Percentiles rank a stretch among this genome's conserved stretches.
These are phyloP conservation scores for Tricholoma furcatifolium DNA, from an alignment of 768 basidiomycete species.

Conservation along the genomic window DNA sequence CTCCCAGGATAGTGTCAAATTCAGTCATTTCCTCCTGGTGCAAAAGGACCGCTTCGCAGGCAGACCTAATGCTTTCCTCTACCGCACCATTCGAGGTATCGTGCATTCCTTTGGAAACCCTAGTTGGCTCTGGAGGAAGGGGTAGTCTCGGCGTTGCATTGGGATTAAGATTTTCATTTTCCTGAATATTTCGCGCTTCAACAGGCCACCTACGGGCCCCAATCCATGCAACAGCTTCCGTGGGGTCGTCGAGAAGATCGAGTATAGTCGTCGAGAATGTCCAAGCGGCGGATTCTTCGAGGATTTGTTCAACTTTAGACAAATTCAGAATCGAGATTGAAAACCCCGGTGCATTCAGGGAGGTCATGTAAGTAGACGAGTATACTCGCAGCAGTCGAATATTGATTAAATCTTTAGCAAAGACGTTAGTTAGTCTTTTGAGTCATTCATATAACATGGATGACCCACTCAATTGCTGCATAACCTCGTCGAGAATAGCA, in stretches of 20 bases:
- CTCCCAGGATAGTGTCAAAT: conserved; percentile 60
- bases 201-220: conserved; percentile 31
- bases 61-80: conserved; percentile 30
- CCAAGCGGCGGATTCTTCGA: conserved; percentile 5
- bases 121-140: background rate
- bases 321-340: conserved; percentile 52
- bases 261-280: conserved; percentile 20
- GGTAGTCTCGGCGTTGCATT: background rate
- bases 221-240: conserved; percentile 41
- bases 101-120: background rate
- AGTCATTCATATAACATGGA: background rate
- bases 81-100: conserved; percentile 16
- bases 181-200: background rate
- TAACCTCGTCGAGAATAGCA: conserved; percentile 43
- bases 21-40: conserved; percentile 52
- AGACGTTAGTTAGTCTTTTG: background rate
- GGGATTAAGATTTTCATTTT: background rate
- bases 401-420: conserved; percentile 22
- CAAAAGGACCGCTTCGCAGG: conserved; percentile 40
- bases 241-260: conserved; percentile 40
- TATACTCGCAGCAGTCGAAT: conserved; percentile 43
- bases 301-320: conserved; percentile 26
- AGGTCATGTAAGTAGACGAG: conserved; percentile 54
- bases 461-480: conserved; percentile 38
- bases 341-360: conserved; percentile 60